Percentiles rank a stretch among this genome's conserved stretches.
phyloP scores from a whole-genome alignment of 75 land plant species.

The Pinus albicaulis region DNA sequence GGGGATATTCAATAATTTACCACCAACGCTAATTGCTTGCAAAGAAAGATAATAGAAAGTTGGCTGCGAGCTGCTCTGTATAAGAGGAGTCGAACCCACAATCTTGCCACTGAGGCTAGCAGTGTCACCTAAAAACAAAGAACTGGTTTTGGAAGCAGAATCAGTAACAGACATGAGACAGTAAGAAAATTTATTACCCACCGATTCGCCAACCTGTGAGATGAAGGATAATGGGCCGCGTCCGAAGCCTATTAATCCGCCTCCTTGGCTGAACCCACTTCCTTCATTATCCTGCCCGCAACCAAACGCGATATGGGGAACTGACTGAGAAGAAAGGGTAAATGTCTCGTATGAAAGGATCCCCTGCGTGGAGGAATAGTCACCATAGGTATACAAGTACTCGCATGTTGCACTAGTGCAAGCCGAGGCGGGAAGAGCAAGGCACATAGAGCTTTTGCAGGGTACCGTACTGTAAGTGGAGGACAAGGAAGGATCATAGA shows the following conservation, averaged over 20 bases:
- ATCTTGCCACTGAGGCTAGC: not conserved
- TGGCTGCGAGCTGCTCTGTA: not conserved
- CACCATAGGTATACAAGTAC: slow-evolving; percentile 35
- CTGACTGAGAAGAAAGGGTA: slow-evolving; percentile 3
- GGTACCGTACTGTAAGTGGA: slow-evolving; percentile 12
- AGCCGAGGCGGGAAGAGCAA: not conserved
- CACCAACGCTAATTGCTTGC: not conserved
- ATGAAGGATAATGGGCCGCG: slow-evolving; percentile 23
- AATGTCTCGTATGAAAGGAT: slow-evolving; percentile 36
- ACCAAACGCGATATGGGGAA: slow-evolving; percentile 16
- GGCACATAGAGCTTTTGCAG: slow-evolving; percentile 12
- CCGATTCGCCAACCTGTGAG: slow-evolving; percentile 16
- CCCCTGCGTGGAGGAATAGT: slow-evolving; percentile 33
- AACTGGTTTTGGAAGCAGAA: not conserved
- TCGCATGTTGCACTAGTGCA: slow-evolving; percentile 12
- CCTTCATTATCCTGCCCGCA: slow-evolving; percentile 45
- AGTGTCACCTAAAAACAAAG: slow-evolving; percentile 10
- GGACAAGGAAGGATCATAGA: slow-evolving; percentile 23
- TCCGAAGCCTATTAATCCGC: slow-evolving; percentile 27
- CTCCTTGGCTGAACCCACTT: slow-evolving; percentile 18
- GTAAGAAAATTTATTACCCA: slow-evolving; percentile 21
- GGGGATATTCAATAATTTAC: not conserved
- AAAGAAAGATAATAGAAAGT: slow-evolving; percentile 12
- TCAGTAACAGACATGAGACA: slow-evolving; percentile 16
- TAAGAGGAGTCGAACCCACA: not conserved